Base-by-base conservation (phyloP, 345 rosid genomes). In the Camelina neglecta region DNA sequence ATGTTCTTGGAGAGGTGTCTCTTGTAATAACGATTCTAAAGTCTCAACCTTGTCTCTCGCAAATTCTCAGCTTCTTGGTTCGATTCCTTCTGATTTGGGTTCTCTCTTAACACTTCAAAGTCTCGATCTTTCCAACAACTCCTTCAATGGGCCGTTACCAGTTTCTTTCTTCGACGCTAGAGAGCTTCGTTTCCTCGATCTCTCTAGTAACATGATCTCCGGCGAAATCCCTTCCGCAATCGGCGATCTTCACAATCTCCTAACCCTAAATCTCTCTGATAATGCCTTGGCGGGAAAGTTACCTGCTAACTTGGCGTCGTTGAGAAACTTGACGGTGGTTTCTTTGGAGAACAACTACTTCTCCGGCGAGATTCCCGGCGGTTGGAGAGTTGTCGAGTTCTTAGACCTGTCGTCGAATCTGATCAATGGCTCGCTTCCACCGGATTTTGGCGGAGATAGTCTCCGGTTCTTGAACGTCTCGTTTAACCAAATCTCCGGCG, bases 401-500 rank as follows among this genome's bases (percentile, higher is more conserved):
- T 54, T 94, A 18, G 96, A 94, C 82, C 51, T 92, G 60, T 92
- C 96, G 11, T 90, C 91, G 18, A 92, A 94, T 80, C 85, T 92
- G 6, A 67, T 92, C n/a, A 83, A 86, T 4, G 92, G 98, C 8
- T 84, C 96, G 36, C 63, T 94, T 71, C 97, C 96, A 24, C 72
- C 66, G 2, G 89, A 86, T 78, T 89, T 92, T 58, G 92, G 87
- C 5, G 95, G 97, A 0, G 53, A 60, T 65, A 81, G 13, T 61
- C 80, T 94, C 9, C 67, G 75, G 33, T 86, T 82, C 84, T 59
- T 89, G 47, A 94, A 92, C 45, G 23, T 89, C 39, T 94, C 97
- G 61, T 80, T 75, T 69, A 94, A 94, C 77, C 85, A 78, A 72
- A 60, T 94, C 48, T 89, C 93, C 20, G 93, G 92, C 9, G 58